A percentile compares a stretch with the other conserved stretches of the same genome.
phyloP scores from a whole-genome alignment of 208 protist species.

The Crithidia expoeki region DNA sequence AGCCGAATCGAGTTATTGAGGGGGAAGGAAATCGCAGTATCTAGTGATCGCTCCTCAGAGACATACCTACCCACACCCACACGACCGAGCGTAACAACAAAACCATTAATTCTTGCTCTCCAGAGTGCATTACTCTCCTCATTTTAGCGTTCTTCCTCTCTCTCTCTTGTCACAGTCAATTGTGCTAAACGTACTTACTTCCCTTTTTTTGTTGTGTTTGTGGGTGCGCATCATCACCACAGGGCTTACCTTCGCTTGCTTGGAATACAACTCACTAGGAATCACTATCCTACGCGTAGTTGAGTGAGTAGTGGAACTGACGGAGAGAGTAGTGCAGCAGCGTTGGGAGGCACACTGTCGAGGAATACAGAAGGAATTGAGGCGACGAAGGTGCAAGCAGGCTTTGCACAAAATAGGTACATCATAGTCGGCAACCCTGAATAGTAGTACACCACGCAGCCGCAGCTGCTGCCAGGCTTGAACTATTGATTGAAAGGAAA shows the following conservation, averaged over 20 bases:
- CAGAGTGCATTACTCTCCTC: too few species aligned
- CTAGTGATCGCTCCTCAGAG: too few species aligned
- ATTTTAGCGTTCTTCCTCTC: too few species aligned
- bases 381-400: neutral
- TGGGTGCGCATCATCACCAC: neutral
- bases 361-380: neutral
- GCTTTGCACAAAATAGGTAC: neutral
- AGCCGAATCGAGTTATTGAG: too few species aligned
- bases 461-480: too few species aligned
- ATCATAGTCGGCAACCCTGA: neutral
- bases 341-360: neutral
- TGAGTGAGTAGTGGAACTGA: neutral
- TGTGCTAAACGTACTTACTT: neutral
- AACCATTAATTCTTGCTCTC: too few species aligned
- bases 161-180: conserved; percentile 2
- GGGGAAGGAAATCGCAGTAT: too few species aligned
- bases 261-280: neutral
- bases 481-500: too few species aligned
- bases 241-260: neutral
- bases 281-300: too few species aligned
- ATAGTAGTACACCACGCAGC: too few species aligned
- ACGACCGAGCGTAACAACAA: too few species aligned
- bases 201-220: neutral
- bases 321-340: neutral
- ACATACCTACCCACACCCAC: too few species aligned